Base-by-base conservation (phyloP, 2,329 filamentous ascomycete genomes). In the Trichoderma simmonsii region DNA sequence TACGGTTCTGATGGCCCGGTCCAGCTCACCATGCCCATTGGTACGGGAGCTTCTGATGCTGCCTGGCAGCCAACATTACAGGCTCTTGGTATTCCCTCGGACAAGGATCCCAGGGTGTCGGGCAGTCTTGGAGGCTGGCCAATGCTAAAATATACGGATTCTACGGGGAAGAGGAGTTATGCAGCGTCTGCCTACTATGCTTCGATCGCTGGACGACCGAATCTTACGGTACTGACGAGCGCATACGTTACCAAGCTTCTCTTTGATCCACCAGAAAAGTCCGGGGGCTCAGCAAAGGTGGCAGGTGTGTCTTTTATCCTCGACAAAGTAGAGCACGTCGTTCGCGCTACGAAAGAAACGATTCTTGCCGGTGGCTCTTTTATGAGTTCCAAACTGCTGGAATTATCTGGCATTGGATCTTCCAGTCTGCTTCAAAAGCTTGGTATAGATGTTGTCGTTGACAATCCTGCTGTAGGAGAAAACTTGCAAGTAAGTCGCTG, bases 321-420 rank as follows among this genome's bases (percentile, higher is more conserved):
- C 21, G 24, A 63, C 24, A 12, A n/a, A 18, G 18, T 32, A 14
- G 36, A 48, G 24, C 36, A n/a, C 8, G 26, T 12, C 21, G 9
- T 43, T 21, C 18, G 24, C 8, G 61, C 14, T 18, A 48, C 24
- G 2, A 48, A 48, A 48, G 61, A 91, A 75, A 83, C 90, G 11
- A 84, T 92, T 48, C 78, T 92, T 2, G 85, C 86, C 4, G 88
- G 88, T 0, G 90, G 90, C 0, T 85, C 84, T 34, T 81, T 87
- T 43, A 85, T 86, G 76, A 89, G 86, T 12, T 90, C 85, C 4
- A 88, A 86, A 78, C 81, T 89, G 12, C 84, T 87, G 21, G 89
- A 91, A 73, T 80, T 90, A 1, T 90, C 88, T 0, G 89, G 90
- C 0, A 84, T 92, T 48, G 90, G 90, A 5, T 81, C 83, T 61